Evolutionary conservation across 176 grass and related monocot species (phyloP), one percentile per base, ranked within the genome.

Genomic region (Lolium perenne): DNA sequence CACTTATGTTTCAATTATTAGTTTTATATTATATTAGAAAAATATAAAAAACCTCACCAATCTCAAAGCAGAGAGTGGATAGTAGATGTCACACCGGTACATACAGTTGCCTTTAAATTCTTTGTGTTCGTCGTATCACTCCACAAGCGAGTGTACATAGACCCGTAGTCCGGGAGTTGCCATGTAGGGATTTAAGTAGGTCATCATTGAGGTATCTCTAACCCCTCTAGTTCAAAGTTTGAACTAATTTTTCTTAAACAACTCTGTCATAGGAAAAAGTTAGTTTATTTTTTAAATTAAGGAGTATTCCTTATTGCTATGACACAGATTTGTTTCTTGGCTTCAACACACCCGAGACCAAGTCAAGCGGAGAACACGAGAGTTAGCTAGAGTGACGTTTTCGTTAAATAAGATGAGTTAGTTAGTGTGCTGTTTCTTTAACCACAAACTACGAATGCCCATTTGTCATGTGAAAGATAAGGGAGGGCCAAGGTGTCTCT

Each of bases 301-400:
- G 32, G 32, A 35, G 32, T 35, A 35, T 35, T 35, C 32, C 32
- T 35, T 35, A 35, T 43, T 70, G 67, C 8, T 70, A 58, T n/a
- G 43, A 68, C 68, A 53, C 60, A 57, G 26, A 55, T 81, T 81
- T 82, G 70, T 55, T 8, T 81, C 21, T 75, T 41, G 45, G 35
- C 51, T 4, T 25, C 15, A 62, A 32, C 41, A 25, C 63, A 43
- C 38, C 22, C 17, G 32, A 54, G 45, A 87, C 46, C 45, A 38
- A 38, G 47, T 87, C 70, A 3, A 25, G 29, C 80, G 80, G 73
- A 78, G 53, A 61, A 71, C 40, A 78, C 80, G 51, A 83, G 50
- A 69, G 12, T 32, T 74, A 48, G 71, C 12, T 74, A 74, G 71
- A 74, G 71, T 74, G 45, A 16, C 49, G 21, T 74, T 74, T 74